Conservation (phyloP, 331 rosid species). For the Acacia pycnantha region DNA sequence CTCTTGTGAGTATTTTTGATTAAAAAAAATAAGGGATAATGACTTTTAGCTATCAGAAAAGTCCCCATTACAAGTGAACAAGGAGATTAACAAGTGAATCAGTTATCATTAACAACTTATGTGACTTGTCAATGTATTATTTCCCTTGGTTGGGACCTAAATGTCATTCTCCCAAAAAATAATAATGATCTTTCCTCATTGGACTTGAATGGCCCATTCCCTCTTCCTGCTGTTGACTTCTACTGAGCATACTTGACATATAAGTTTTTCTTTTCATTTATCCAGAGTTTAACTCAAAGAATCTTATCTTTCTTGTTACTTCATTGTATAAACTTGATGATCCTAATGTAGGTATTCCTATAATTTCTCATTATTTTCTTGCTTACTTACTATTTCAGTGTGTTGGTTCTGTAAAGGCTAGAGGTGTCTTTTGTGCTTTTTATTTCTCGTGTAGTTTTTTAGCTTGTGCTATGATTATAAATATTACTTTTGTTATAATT, state of each 20-base stretch:
- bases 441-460: too few species aligned
- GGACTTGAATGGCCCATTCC: neutral
- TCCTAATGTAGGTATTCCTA: conserved; percentile 54
- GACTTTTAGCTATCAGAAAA: too few species aligned
- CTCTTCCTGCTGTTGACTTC: neutral
- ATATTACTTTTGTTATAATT: neutral
- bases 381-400: neutral
- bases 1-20: neutral
- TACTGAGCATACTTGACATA: neutral
- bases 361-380: conserved; percentile 6
- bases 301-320: conserved; percentile 38
- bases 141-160: too few species aligned
- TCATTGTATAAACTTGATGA: conserved; percentile 67
- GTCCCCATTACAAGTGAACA: too few species aligned
- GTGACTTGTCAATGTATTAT: too few species aligned
- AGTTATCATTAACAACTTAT: too few species aligned
- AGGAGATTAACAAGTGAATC: too few species aligned
- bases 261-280: neutral
- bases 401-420: neutral
- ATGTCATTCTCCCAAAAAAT: too few species aligned
- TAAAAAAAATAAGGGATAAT: neutral
- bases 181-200: neutral
- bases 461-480: too few species aligned
- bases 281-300: neutral
- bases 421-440: neutral